phyloP scores from a whole-genome alignment of 169 alveolate genomes.

The Perkinsus olseni region DNA sequence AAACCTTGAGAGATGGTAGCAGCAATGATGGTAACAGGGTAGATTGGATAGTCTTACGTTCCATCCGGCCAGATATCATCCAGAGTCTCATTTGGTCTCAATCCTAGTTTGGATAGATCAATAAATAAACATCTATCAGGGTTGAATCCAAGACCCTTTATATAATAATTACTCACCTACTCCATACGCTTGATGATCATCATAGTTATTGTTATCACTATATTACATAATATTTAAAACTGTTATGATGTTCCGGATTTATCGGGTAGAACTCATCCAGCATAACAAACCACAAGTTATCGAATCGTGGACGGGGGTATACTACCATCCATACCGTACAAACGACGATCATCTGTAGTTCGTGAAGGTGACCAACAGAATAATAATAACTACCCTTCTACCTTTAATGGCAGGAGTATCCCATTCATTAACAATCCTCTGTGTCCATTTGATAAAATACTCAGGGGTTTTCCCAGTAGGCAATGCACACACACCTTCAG shows the following conservation, averaged over 20 bases:
- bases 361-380: no score
- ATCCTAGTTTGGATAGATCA: neutral
- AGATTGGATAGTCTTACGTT: neutral
- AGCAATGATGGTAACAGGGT: no score
- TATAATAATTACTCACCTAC: neutral
- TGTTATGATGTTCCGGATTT: neutral
- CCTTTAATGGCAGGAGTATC: neutral
- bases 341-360: neutral
- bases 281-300: neutral
- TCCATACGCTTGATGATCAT: neutral
- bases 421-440: neutral
- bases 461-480: conserved; percentile 6
- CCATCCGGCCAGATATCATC: neutral
- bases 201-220: neutral
- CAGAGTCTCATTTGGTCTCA: neutral
- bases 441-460: neutral
- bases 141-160: neutral
- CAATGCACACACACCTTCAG: neutral
- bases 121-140: neutral
- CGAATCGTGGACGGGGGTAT: neutral
- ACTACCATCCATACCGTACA: neutral
- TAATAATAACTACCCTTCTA: neutral
- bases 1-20: neutral
- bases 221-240: neutral
- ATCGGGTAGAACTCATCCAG: neutral